Evolutionary conservation across 176 grass and related monocot species (phyloP).

Genomic region (Canna indica): DNA sequence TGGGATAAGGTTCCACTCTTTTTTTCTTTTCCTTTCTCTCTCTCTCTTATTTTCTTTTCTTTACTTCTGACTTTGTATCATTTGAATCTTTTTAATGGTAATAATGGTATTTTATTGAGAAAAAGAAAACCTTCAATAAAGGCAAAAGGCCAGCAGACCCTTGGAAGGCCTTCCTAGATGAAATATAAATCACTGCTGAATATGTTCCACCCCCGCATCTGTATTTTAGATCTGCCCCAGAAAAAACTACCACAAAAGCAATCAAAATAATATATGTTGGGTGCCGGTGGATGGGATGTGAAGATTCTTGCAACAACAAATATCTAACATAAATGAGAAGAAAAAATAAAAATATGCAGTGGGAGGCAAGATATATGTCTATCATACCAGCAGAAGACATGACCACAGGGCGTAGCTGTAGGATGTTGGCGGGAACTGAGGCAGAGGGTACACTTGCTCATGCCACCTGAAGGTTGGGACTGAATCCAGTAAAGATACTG

Average conservation of each 20-base stretch:
- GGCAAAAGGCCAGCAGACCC: no score
- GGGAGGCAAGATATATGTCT: neutral
- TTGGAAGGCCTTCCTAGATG: no score
- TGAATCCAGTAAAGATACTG: constrained; percentile 15
- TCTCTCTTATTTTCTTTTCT: no score
- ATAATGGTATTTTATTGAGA: no score
- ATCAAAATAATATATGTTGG: neutral
- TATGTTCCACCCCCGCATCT: no score
- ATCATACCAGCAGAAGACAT: constrained; percentile 96
- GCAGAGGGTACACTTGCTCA: constrained; percentile 91
- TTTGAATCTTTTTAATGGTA: no score
- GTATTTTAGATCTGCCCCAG: neutral
- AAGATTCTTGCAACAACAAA: neutral
- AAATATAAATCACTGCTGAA: no score
- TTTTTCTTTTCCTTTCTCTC: no score
- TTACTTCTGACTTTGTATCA: no score
- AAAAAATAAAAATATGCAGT: neutral
- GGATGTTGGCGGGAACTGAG: constrained; percentile 82
- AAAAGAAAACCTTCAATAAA: no score
- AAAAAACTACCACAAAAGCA: neutral
- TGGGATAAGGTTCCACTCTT: no score
- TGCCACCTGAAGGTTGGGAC: constrained; percentile 42
- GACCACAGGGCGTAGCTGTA: constrained; percentile 81
- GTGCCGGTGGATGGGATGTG: neutral
- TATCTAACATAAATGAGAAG: neutral